Base-by-base conservation (phyloP, 1,284 basidiomycete species). In the Gomphus bonarii region DNA sequence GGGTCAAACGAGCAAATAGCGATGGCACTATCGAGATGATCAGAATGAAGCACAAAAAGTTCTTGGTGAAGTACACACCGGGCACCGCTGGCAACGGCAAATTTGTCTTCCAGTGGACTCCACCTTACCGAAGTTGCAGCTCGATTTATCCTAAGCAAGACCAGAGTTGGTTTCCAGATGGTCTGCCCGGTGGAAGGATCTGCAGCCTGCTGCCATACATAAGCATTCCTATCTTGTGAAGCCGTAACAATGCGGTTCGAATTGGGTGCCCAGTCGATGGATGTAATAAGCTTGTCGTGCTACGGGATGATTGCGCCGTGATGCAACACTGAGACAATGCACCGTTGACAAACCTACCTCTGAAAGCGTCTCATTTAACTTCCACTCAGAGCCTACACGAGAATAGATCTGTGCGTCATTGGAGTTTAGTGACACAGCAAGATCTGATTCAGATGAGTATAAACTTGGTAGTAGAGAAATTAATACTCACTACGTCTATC, bases 251-350 rank as follows among this genome's bases (percentile, higher is more conserved):
- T 95, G 48, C 92, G 87, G 74, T 99, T 98, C 52, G 95, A 91
- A 64, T 82, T 81, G 9, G 94, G 93, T 3, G 95, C 97, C 97
- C 97, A 99, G 72, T 98, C 95, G 70, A 99, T 97, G 59, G 92
- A 94, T 1, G 95, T 99, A 72, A 99, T 91, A 62, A 88, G 76
- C 75, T 99, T 99, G 78, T 99, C 97, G 73, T 99, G 97, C 93
- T 97, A 65, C 38, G 40, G 33, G 30, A 40, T n/a, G 53, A 33
- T 35, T 0, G 14, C 33, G 22, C 11, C 44, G 20, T 47, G 58
- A 14, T 25, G 25, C 25, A 25, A 25, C 25, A 38, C 30, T 16
- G 36, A 40, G 16, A 54, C 18, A 22, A 8, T 14, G 14, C 3
- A 40, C 25, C 25, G 28, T 7, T 54, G 30, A 36, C 6, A 38